Base-by-base conservation (phyloP, 2,329 filamentous ascomycete genomes). In the Ramularia collo-cygni region DNA sequence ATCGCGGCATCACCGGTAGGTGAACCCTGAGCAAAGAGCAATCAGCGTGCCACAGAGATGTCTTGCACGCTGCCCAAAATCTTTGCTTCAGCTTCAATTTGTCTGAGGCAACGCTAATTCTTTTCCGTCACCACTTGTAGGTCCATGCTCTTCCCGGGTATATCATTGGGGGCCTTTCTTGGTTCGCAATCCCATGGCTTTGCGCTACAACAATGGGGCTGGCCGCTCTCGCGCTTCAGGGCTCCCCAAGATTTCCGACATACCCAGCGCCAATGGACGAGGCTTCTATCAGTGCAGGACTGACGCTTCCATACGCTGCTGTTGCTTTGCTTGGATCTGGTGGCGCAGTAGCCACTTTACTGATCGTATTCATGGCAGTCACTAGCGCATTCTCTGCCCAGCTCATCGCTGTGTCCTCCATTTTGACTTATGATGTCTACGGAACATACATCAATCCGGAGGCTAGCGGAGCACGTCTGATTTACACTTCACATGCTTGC, bases 311-410 rank as follows among this genome's bases (percentile, higher is more conserved):
- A 0, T 87, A 89, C 42, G 87, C 86, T 1, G 84, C 89, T 0
- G 84, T 93, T 4, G 85, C 85, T 1, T 65, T 95, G 7, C 74
- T 95, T 5, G 89, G 88, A 1, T 81, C 81, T 52, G 84, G 85
- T 3, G 88, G 88, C 35, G 88, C 87, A 1, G 77, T 80, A 1
- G 84, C 79, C 0, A 87, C 85, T 0, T 72, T 92, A 1, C 67
- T 95, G 9, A 79, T 94, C 48, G 74, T 93, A 37, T 93, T 94
- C 69, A 86, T 94, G 79, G 88, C 88, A 15, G 87, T 94, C 14
- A 94, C 88, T 0, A 85, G 79, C 2, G 84, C 87, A 0, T 83
- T 83, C 47, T 89, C 83, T 1, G 82, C 86, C 0, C 84, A 94
- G 60, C 68, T 94, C 4, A 90, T 95, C 42, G 85, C 88, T 2